Percentiles rank a stretch among this genome's conserved stretches.
These are phyloP conservation scores for Suillus subluteus DNA, from an alignment of 768 basidiomycete genomes.

Conservation along the genomic window DNA sequence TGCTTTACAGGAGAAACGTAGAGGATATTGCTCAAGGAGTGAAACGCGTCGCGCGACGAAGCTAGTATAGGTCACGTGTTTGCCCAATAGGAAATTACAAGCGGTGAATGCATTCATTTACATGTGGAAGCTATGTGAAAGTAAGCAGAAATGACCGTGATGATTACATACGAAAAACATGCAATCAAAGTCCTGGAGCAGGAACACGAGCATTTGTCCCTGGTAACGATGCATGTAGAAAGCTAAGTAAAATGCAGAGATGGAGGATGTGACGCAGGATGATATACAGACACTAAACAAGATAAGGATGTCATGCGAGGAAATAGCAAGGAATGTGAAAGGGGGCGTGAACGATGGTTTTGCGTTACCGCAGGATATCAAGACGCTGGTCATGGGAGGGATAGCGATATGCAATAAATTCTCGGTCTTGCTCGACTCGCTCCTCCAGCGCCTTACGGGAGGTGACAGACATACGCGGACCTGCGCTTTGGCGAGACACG, in stretches of 20 bases:
- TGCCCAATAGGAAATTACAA: background rate
- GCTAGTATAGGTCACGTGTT: conserved; percentile 22
- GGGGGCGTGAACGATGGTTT: conserved; percentile 9
- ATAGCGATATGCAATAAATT: conserved; percentile 88
- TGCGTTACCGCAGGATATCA: conserved; percentile 55
- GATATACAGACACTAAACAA: conserved; percentile 22
- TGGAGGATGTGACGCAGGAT: conserved; percentile 19
- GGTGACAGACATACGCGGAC: conserved; percentile 61
- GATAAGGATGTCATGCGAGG: conserved; percentile 12
- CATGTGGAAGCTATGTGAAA: conserved; percentile 20
- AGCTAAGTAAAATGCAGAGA: conserved; percentile 25
- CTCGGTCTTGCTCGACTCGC: conserved; percentile 81
- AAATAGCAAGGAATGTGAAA: conserved; percentile 3
- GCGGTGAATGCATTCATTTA: conserved; percentile 29
- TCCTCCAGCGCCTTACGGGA: conserved; percentile 77
- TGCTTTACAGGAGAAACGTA: conserved; percentile 10
- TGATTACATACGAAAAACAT: conserved; percentile 15
- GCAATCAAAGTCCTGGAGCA: conserved; percentile 32
- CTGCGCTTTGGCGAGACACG: conserved; percentile 54
- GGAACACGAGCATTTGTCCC: conserved; percentile 20
- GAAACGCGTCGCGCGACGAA: conserved; percentile 12
- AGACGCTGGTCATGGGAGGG: conserved; percentile 72
- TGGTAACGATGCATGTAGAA: conserved; percentile 13
- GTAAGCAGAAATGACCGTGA: conserved; percentile 20
- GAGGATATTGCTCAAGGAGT: background rate